Percentiles rank a stretch among this genome's conserved stretches.
These are phyloP conservation scores for Cytospora paraplurivora DNA, from an alignment of 2,329 filamentous ascomycete species.

Conservation along the genomic window DNA sequence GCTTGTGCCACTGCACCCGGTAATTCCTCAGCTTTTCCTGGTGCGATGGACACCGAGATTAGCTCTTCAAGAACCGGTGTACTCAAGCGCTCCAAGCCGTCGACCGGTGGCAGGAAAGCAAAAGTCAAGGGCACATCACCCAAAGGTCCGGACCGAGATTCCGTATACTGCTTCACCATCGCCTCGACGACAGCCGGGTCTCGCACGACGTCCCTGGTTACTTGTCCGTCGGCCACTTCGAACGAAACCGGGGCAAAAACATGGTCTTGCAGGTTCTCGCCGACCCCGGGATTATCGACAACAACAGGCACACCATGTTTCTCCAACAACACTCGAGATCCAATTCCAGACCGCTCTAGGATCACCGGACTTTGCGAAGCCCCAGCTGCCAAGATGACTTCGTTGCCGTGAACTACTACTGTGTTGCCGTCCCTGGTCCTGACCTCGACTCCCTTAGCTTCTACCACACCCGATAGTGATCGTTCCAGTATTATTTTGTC, in stretches of 20 bases:
- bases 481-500: neutral
- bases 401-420: constrained; percentile 27
- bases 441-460: neutral
- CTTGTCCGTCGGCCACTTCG: constrained; percentile 39
- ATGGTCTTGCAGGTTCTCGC: constrained; percentile 39
- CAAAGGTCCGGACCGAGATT: constrained; percentile 35
- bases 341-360: constrained; percentile 42
- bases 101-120: neutral
- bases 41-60: no score
- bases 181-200: constrained; percentile 24
- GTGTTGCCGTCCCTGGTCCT: neutral
- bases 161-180: constrained; percentile 35
- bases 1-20: no score
- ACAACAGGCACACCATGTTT: constrained; percentile 40
- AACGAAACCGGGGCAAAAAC: constrained; percentile 28
- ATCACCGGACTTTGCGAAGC: constrained; percentile 41
- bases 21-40: no score
- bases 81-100: neutral
- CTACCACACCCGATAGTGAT: neutral
- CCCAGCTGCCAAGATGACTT: constrained; percentile 48
- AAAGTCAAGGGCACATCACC: constrained; percentile 19
- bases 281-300: constrained; percentile 42
- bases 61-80: no score
- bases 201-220: constrained; percentile 30
- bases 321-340: constrained; percentile 44